A percentile compares a stretch with the other conserved stretches of the same genome.
These are phyloP conservation scores for Botryotinia calthae DNA, from an alignment of 2,329 filamentous ascomycete genomes.

Conservation along the genomic window DNA sequence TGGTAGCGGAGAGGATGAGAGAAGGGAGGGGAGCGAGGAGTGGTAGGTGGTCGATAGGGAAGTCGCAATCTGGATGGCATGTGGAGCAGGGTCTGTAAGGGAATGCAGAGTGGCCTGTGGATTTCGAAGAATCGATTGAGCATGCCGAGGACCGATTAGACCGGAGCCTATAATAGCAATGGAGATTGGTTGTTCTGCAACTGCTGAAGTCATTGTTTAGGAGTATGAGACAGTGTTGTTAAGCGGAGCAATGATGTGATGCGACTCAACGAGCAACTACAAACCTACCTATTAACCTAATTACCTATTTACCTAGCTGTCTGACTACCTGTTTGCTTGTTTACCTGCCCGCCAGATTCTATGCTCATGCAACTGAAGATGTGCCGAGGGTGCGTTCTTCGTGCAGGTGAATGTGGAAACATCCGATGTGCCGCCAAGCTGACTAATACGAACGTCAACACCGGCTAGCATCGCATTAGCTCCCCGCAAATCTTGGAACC, in stretches of 20 bases:
- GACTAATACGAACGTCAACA: background rate
- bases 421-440: background rate
- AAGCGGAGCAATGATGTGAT: background rate
- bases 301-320: background rate
- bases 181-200: conserved; percentile 26
- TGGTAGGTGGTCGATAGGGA: background rate
- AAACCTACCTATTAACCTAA: background rate
- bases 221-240: background rate
- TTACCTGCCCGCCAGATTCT: background rate
- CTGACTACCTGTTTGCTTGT: background rate
- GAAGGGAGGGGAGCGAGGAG: conserved; percentile 16
- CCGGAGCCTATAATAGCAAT: conserved; percentile 50
- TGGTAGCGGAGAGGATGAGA: conserved; percentile 44
- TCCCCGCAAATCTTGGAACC: background rate
- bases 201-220: background rate
- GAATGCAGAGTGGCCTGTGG: background rate
- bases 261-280: background rate
- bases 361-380: background rate
- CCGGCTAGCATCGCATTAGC: background rate
- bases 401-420: background rate
- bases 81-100: background rate
- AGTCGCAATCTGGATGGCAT: conserved; percentile 3
- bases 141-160: background rate
- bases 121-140: background rate
- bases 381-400: background rate